Evolutionary conservation across 768 basidiomycete species (phyloP), one percentile per base, ranked within the genome.

Genomic region (Boletus insuetus): DNA sequence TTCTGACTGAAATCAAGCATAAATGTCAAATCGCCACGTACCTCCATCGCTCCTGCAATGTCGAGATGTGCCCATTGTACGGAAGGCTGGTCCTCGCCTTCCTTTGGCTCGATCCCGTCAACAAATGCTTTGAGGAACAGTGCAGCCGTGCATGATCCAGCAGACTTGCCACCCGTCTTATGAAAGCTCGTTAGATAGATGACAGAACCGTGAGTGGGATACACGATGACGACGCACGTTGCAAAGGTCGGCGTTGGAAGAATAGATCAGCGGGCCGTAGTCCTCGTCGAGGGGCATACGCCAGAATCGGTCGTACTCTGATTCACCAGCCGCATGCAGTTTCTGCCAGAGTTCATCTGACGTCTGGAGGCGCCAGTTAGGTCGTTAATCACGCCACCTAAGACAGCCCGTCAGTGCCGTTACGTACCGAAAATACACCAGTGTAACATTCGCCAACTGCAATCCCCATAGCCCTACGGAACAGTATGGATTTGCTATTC

Each of bases 21-120:
- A 1, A 53, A 60, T 12, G 52, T 51, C 38, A 57, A 56, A 45
- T 58, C 52, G 26, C 42, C 50, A 70, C 77, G 49, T 39, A 83
- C 82, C 72, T 91, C 88, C 87, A 89, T 89, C 17, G 80, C 72
- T 14, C 88, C 85, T 12, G 84, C 91, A 54, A 93, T 93, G 64
- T 95, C 93, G 41, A 94, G 72, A 69, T 94, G 93, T 1, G 92
- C 93, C 91, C 92, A 95, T 57, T 83, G 82, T 60, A 91, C 72
- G 13, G 73, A 68, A 6, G 82, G 76, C 6, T 76, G 76, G 46
- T 77, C 78, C 53, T 77, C 64, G 42, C 82, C 84, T 13, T 82
- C 78, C 63, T 81, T 79, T 2, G 78, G 74, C 64, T 90, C 86
- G 53, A 86, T 82, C 4, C 89, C 90, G 24, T 87, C 79, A 2